Percentiles rank a stretch among this genome's conserved stretches.
Conservation (phyloP, 139 green algal species). For the Spirogloea muscicola region DNA sequence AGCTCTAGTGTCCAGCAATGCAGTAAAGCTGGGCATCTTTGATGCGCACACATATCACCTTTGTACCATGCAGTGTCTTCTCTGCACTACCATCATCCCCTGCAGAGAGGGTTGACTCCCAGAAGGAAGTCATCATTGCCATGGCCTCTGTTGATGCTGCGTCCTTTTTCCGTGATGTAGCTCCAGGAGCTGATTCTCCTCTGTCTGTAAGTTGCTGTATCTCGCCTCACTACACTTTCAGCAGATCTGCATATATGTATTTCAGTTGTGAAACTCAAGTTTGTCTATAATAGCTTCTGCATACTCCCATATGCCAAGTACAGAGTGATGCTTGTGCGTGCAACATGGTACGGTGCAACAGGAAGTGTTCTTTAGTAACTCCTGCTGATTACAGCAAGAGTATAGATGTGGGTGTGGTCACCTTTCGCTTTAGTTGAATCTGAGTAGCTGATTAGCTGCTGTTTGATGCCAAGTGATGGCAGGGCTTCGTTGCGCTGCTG, state of each 20-base stretch:
- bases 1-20: constrained; percentile 1
- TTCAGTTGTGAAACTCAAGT: too few species aligned
- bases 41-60: background rate
- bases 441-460: background rate
- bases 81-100: constrained; percentile 20
- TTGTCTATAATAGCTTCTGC: too few species aligned
- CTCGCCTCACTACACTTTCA: too few species aligned
- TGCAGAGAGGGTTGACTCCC: background rate
- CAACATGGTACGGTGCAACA: too few species aligned
- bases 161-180: constrained; percentile 34
- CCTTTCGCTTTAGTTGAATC: background rate
- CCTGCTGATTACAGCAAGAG: background rate
- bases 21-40: background rate
- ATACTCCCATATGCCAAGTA: too few species aligned
- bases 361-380: constrained; percentile 1
- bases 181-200: constrained; percentile 23
- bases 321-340: too few species aligned
- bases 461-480: background rate
- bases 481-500: constrained; percentile 12
- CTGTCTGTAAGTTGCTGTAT: constrained; percentile 36
- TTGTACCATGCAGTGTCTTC: constrained; percentile 25
- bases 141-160: constrained; percentile 32
- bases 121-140: constrained; percentile 21
- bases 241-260: too few species aligned
- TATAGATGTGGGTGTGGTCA: background rate